phyloP scores from a whole-genome alignment of 192 early-diverging fungal species.

The Gonapodya sp. region DNA sequence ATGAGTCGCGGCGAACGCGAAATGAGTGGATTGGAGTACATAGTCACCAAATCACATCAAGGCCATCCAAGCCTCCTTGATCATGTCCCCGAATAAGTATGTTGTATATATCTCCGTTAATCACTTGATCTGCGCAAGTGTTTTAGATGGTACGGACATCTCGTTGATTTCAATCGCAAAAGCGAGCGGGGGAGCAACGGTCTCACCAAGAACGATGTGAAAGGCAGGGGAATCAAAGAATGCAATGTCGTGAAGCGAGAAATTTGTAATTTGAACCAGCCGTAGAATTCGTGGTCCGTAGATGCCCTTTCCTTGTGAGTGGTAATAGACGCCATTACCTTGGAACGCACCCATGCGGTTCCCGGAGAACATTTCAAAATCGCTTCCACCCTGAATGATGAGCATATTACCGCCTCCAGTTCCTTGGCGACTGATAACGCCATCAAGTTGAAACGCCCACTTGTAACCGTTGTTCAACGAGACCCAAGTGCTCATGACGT shows the following conservation, averaged over 20 bases:
- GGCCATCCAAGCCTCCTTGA: neutral
- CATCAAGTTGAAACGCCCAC: neutral
- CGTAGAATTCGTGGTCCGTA: neutral
- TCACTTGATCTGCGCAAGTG: neutral
- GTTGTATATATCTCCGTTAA: neutral
- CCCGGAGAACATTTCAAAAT: neutral
- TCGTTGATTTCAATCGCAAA: no score
- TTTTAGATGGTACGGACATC: no score
- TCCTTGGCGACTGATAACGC: neutral
- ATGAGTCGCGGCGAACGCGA: neutral
- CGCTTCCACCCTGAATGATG: neutral
- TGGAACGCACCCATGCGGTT: neutral
- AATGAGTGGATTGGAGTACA: neutral
- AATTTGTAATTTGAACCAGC: neutral
- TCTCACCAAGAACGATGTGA: neutral
- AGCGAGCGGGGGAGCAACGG: no score
- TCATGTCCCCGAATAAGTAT: neutral
- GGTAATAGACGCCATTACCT: neutral
- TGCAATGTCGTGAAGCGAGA: neutral
- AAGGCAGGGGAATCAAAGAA: neutral
- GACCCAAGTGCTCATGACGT: neutral
- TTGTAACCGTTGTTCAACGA: neutral
- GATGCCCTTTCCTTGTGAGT: neutral
- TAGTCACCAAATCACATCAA: neutral
- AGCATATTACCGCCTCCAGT: neutral